Base-by-base conservation (phyloP, 2,329 filamentous ascomycete genomes). In the Dactylella cylindrospora region DNA sequence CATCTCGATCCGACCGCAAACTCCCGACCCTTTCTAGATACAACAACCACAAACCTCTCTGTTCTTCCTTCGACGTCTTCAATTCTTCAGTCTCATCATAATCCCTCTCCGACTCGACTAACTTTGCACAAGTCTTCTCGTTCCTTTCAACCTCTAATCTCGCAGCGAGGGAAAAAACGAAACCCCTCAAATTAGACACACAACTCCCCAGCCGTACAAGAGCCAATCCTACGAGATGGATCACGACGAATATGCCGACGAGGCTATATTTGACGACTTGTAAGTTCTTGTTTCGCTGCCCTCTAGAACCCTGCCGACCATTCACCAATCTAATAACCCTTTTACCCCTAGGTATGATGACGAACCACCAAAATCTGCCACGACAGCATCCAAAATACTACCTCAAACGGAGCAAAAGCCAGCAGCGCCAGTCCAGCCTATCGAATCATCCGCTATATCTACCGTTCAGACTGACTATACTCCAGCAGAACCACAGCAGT, bases 201-300 rank as follows among this genome's bases (percentile, higher is more conserved):
- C n/a, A n/a, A n/a, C n/a, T n/a, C n/a, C n/a, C 57, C 62, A 20
- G 9, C 32, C 17, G 23, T 15, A 52, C 32, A 29, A 38, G 40
- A 33, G 33, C 26, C 25, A 26, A 41, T 32, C 26, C 25, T 31
- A 43, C 60, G 57, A 25, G 29, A 69, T 69, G 68, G 68, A 69
- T 47, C 66, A 68, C 40, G 68, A 69, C 53, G 68, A 69, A 50
- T 64, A 67, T 40, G 66, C 89, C 68, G 90, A 95, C 69, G 90
- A 95, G 71, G 90, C 95, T 79, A 86, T 95, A 75, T 95, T 95
- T 74, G 90, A 90, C 70, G 90, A 95, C 76, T 82, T 95, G 90
- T 95, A 78, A 76, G 88, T 80, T 53, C 22, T 40, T 33, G 19
- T 15, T 25, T n/a, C 22, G 13, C 10, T n/a, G n/a, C n/a, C n/a